Evolutionary conservation across 192 early-diverging fungal species (phyloP).

Genomic region (Rhizophagus sp.): DNA sequence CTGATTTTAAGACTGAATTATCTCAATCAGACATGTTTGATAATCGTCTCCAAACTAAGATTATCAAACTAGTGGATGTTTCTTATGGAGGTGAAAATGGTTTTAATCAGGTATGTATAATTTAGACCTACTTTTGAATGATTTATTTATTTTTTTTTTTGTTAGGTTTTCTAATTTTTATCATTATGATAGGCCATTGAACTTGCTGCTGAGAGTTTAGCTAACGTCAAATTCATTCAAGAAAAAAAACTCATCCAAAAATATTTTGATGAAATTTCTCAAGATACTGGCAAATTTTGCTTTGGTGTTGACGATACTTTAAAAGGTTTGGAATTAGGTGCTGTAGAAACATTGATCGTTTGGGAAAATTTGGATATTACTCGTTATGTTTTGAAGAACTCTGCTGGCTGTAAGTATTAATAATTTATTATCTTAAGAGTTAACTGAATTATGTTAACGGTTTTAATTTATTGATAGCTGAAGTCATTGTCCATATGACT

Average conservation of each 20-base stretch:
- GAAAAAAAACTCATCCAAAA: slow-evolving; percentile 96
- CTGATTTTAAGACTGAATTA: slow-evolving; percentile 98
- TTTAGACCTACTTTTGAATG: not conserved
- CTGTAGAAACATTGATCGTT: slow-evolving; percentile 98
- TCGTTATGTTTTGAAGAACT: slow-evolving; percentile 79
- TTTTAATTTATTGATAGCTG: slow-evolving; percentile 34
- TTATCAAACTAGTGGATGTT: slow-evolving; percentile 95
- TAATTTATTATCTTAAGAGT: too few species aligned
- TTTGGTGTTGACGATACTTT: slow-evolving; percentile 96
- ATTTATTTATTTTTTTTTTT: not conserved
- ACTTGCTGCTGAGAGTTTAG: slow-evolving; percentile 83
- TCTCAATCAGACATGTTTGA: slow-evolving; percentile 96
- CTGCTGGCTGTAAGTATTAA: slow-evolving; percentile 48
- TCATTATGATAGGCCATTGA: slow-evolving; percentile 79
- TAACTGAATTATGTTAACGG: too few species aligned
- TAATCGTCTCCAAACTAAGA: slow-evolving; percentile 82
- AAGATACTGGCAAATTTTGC: slow-evolving; percentile 94
- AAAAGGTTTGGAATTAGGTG: slow-evolving; percentile 93
- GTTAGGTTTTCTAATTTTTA: not conserved
- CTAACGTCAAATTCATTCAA: slow-evolving; percentile 98
- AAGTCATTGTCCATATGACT: slow-evolving; percentile 71
- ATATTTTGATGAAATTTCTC: slow-evolving; percentile 98
- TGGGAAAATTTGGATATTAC: slow-evolving; percentile 91
- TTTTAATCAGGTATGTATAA: slow-evolving; percentile 67
- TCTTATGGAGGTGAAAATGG: slow-evolving; percentile 99